phyloP scores from a whole-genome alignment of 2,329 filamentous ascomycete species.

The Cordyceps tenuipes region DNA sequence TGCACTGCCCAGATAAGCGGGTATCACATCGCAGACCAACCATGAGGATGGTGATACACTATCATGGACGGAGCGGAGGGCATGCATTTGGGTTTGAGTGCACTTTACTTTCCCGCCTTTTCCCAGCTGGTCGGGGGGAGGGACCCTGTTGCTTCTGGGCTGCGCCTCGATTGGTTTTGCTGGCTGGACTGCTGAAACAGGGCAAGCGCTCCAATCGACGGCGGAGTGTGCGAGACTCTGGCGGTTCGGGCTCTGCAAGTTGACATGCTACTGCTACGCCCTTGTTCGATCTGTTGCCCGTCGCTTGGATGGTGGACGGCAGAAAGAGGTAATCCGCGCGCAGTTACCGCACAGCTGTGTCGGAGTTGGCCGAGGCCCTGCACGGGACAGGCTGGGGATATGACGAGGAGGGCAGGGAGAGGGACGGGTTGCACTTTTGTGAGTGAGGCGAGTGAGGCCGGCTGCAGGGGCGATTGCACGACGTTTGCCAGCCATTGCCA shows the following conservation, averaged over 20 bases:
- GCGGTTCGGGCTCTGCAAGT: too few species aligned
- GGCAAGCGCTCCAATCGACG: not conserved
- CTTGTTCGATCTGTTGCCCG: too few species aligned
- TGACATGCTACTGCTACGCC: too few species aligned
- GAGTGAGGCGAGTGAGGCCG: not conserved
- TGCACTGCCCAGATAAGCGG: not conserved
- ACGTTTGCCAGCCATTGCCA: not conserved
- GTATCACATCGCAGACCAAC: not conserved
- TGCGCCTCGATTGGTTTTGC: too few species aligned
- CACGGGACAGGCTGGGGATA: not conserved
- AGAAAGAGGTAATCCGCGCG: not conserved
- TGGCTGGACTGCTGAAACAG: not conserved
- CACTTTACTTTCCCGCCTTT: too few species aligned
- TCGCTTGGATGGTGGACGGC: not conserved
- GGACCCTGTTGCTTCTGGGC: too few species aligned
- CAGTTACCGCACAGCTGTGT: conserved; percentile 4
- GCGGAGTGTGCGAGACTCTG: not conserved
- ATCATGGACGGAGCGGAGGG: too few species aligned
- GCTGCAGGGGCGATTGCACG: not conserved
- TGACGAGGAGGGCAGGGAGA: not conserved
- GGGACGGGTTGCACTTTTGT: not conserved
- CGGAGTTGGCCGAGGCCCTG: not conserved
- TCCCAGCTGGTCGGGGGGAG: too few species aligned
- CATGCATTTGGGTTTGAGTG: too few species aligned
- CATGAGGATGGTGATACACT: not conserved